Percentiles rank a stretch among this genome's conserved stretches.
Conservation (phyloP, 1,284 basidiomycete genomes). For the Gomphus sp. region DNA sequence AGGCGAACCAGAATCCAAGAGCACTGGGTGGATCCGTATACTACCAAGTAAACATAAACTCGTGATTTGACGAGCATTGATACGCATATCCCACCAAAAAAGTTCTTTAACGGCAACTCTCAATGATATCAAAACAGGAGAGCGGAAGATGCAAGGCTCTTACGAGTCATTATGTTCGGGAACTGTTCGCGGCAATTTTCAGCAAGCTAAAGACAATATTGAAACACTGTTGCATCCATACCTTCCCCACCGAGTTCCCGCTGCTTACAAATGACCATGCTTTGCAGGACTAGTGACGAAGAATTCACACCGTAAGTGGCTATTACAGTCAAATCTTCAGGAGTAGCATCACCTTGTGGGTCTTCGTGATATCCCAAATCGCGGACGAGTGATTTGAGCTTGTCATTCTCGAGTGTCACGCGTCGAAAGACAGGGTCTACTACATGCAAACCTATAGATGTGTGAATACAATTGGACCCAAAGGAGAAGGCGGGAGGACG, state of each 20-base stretch:
- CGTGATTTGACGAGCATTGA: not conserved
- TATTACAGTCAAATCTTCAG: not conserved
- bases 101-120: conserved; percentile 36
- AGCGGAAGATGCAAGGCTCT: conserved; percentile 22
- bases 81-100: conserved; percentile 46
- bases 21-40: conserved; percentile 90
- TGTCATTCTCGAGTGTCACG: conserved; percentile 70
- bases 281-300: conserved; percentile 63
- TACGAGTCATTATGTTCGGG: conserved; percentile 79
- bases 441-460: conserved; percentile 59
- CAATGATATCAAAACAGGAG: not conserved
- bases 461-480: not conserved
- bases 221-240: conserved; percentile 19
- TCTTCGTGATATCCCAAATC: conserved; percentile 75
- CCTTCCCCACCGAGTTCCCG: conserved; percentile 84
- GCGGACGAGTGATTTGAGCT: conserved; percentile 55
- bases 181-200: conserved; percentile 29
- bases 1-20: conserved; percentile 91
- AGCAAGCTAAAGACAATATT: not conserved
- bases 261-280: conserved; percentile 93
- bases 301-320: not conserved
- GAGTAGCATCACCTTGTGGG: conserved; percentile 53
- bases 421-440: conserved; percentile 74
- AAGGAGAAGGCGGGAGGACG: not conserved
- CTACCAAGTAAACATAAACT: conserved; percentile 28